phyloP scores from a whole-genome alignment of 306 rosid genomes.

The Cotoneaster glaucophyllus region DNA sequence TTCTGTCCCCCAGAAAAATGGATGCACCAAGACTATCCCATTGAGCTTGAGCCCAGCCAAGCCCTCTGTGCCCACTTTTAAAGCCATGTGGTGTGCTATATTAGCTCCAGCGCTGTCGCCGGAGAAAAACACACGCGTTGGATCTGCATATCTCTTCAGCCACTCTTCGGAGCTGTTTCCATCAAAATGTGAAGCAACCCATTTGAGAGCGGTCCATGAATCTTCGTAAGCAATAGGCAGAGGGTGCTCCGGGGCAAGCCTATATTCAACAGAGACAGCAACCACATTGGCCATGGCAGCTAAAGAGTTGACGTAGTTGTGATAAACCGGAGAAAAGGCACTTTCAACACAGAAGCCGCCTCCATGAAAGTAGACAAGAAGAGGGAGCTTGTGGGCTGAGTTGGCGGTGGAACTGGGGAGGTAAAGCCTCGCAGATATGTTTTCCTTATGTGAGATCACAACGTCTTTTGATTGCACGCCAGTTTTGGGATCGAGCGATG shows the following conservation, averaged over 20 bases:
- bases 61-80: neutral
- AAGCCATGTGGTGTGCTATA: slow-evolving; percentile 36
- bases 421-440: slow-evolving; percentile 21
- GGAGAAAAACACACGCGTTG: slow-evolving; percentile 29
- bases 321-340: slow-evolving; percentile 8
- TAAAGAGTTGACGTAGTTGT: slow-evolving; percentile 8
- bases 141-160: slow-evolving; percentile 36
- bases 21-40: slow-evolving; percentile 25
- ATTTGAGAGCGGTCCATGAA: slow-evolving; percentile 39
- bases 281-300: slow-evolving; percentile 14
- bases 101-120: slow-evolving; percentile 73
- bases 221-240: slow-evolving; percentile 35
- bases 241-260: slow-evolving; percentile 24
- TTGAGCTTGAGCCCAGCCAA: neutral
- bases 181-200: slow-evolving; percentile 29
- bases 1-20: slow-evolving; percentile 11
- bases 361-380: slow-evolving; percentile 27
- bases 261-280: slow-evolving; percentile 15
- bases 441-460: neutral
- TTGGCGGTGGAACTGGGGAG: slow-evolving; percentile 1
- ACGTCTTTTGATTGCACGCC: slow-evolving; percentile 17
- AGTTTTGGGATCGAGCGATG: slow-evolving; percentile 30
- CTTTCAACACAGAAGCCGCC: slow-evolving; percentile 22
- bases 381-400: slow-evolving; percentile 15
- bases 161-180: slow-evolving; percentile 35